Evolutionary conservation across 2,329 filamentous ascomycete genomes (phyloP), one percentile per base, ranked within the genome.

Genomic region (Stachybotrys chartarum): DNA sequence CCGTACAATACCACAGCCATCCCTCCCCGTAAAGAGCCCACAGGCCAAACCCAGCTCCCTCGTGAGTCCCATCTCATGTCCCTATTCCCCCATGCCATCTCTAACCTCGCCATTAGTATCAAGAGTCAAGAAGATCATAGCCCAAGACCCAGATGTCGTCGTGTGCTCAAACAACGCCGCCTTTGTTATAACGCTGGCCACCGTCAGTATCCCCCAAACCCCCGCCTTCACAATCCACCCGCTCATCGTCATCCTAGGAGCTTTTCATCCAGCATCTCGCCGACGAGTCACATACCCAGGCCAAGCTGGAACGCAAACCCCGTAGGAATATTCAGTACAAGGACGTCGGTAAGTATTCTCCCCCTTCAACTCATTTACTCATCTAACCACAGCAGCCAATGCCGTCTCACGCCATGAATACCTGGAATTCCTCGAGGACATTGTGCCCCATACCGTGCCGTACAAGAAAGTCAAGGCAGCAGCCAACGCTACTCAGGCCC

Each of bases 231-330:
- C 24, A 24, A 24, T 24, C 24, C 4, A 42, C 14, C 14, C 35
- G 14, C 55, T 63, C 50, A 64, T 50, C 24, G 24, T 17, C 5
- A 42, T n/a, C 12, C 17, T 56, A 92, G 87, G 94, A 99, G 74
- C 86, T 96, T 81, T 97, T 99, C 75, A 87, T 99, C 62, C 91
- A 96, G 70, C 88, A 97, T 70, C 82, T 99, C 30, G 86, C 92
- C 18, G 82, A 88, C 59, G 89, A 95, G 70, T 87, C 88, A 30
- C 86, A 96, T 69, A 92, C 89, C 65, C 89, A 96, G 65, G 88
- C 92, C 64, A 95, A 94, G 68, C 82, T 91, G 1, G 94, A 97
- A 73, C 84, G 88, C 64, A 97, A 97, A 71, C 93, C 93, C 6
- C 82, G 94, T 55, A 85, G 92, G 58, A 97, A 95, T 66, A 88